Evolutionary conservation across 129 eudicot genomes (phyloP).

Genomic region (Heracleum sosnowskyi): DNA sequence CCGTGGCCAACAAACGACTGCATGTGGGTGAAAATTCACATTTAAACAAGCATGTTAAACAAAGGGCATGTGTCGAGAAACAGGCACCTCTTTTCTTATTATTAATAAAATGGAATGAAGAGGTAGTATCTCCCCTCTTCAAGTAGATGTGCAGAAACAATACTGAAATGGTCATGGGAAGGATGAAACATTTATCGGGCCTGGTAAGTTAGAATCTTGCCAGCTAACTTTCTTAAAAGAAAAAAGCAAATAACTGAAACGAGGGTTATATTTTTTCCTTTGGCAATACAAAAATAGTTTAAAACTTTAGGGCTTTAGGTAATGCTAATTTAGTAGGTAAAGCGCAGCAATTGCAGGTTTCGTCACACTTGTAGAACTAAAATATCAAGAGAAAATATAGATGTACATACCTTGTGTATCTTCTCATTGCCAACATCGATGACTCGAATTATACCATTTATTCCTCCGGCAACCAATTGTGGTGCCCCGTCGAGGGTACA

Average conservation of each 20-base stretch:
- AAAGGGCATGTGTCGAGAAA: neutral
- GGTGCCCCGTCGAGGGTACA: constrained; percentile 72
- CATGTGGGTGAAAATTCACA: constrained; percentile 12
- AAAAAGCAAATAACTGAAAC: neutral
- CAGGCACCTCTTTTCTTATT: neutral
- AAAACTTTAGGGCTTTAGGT: neutral
- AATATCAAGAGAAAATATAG: neutral
- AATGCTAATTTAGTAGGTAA: neutral
- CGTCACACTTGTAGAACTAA: neutral
- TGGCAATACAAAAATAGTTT: neutral
- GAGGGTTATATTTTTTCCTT: neutral
- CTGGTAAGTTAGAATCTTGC: neutral
- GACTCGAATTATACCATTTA: constrained; percentile 87
- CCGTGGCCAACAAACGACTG: constrained; percentile 98
- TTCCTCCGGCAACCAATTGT: constrained; percentile 85
- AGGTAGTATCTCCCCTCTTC: neutral
- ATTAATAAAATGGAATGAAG: neutral
- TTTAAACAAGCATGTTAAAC: constrained; percentile 1
- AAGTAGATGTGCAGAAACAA: neutral
- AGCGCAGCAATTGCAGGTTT: neutral
- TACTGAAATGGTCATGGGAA: neutral
- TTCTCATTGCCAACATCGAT: constrained; percentile 93
- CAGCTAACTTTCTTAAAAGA: neutral
- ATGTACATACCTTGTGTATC: constrained; percentile 66
- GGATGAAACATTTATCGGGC: neutral